phyloP scores from a whole-genome alignment of 1,284 basidiomycete species.

The Leccinum subrobustum region DNA sequence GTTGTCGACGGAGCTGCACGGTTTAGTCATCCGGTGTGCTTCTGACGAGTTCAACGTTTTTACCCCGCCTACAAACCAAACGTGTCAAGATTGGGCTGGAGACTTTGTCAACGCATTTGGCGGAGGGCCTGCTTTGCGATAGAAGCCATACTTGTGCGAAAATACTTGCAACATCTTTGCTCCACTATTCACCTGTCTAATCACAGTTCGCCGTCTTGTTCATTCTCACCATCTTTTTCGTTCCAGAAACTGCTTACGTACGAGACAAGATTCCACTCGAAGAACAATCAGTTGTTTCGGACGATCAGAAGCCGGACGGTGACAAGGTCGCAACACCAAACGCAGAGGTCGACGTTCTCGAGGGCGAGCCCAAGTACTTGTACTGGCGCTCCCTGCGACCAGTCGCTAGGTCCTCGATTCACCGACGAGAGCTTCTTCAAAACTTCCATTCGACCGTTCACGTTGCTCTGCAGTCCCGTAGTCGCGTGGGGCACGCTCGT shows the following conservation, averaged over 20 bases:
- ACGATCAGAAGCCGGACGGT: not conserved
- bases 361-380: not conserved
- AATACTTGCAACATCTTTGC: not conserved
- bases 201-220: not conserved
- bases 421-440: not conserved
- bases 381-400: not conserved
- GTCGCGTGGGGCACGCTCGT: not conserved
- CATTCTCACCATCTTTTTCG: not conserved
- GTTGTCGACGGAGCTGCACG: conserved; percentile 79
- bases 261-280: not conserved
- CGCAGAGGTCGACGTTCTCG: not conserved
- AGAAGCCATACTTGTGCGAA: not conserved
- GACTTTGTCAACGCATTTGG: conserved; percentile 62
- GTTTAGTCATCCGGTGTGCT: conserved; percentile 66
- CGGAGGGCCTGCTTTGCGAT: conserved; percentile 38
- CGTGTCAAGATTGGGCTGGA: conserved; percentile 69
- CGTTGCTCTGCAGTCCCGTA: not conserved
- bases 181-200: not conserved
- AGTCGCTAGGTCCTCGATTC: not conserved
- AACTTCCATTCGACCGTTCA: not conserved
- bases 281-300: not conserved
- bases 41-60: conserved; percentile 67
- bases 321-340: not conserved
- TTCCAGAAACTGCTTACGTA: not conserved
- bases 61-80: conserved; percentile 73